Conservation (phyloP, 2,329 filamentous ascomycete genomes). For the Berkeleyomyces rouxiae region DNA sequence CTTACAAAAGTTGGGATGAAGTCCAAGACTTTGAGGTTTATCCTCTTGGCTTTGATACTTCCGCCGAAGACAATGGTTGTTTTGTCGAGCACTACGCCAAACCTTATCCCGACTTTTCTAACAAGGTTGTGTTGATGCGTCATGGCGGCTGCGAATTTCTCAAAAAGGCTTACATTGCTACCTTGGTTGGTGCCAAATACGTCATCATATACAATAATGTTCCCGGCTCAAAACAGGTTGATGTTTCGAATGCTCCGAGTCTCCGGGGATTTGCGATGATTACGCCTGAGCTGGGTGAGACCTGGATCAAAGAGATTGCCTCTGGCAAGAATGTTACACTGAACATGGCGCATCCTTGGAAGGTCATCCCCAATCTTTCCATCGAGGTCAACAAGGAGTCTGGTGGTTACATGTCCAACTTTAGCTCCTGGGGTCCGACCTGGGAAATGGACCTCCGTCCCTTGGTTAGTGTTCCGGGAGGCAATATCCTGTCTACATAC, state of each 20-base stretch:
- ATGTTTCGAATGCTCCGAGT: constrained; percentile 19
- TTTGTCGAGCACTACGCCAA: constrained; percentile 28
- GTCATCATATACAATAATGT: constrained; percentile 45
- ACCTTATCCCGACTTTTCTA: constrained; percentile 22
- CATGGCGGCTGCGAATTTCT: constrained; percentile 41
- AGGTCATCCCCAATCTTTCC: constrained; percentile 22
- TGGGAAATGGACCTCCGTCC: constrained; percentile 42
- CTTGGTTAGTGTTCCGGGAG: constrained; percentile 38
- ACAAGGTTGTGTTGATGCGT: constrained; percentile 44
- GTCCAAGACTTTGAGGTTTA: constrained; percentile 32
- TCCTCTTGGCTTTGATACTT: constrained; percentile 32
- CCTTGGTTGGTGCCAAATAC: constrained; percentile 39
- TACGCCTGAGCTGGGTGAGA: constrained; percentile 24
- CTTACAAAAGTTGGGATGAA: constrained; percentile 24
- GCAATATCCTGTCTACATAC: constrained; percentile 41
- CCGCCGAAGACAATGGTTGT: constrained; percentile 34
- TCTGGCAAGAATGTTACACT: constrained; percentile 28
- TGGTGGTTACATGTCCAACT: constrained; percentile 35
- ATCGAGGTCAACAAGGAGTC: constrained; percentile 24
- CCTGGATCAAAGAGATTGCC: constrained; percentile 28
- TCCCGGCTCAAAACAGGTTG: constrained; percentile 21
- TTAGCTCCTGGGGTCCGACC: constrained; percentile 43
- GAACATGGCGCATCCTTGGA: constrained; percentile 26
- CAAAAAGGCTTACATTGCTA: constrained; percentile 36
- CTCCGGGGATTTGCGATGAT: constrained; percentile 28